These are phyloP conservation scores for Chenopodium quinoa DNA, from an alignment of 148 eudicot genomes.

Conservation along the genomic window DNA sequence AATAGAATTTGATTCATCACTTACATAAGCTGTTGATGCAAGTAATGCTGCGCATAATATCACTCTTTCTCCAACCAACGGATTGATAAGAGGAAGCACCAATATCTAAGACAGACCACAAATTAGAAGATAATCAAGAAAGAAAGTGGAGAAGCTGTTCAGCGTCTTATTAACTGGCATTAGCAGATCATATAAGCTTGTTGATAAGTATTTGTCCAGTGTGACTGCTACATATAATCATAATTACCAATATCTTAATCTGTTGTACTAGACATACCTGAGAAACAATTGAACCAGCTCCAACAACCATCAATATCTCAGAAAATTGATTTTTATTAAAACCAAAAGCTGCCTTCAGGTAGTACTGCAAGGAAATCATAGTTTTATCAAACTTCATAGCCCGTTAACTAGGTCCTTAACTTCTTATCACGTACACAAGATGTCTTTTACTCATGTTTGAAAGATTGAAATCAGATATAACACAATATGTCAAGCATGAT, in stretches of 20 bases:
- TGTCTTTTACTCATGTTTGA: background rate
- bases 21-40: constrained; percentile 75
- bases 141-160: background rate
- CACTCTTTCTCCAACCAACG: constrained; percentile 76
- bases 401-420: background rate
- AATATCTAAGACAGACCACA: constrained; percentile 43
- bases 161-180: background rate
- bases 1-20: constrained; percentile 18
- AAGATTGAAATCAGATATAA: background rate
- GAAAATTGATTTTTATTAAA: constrained; percentile 83
- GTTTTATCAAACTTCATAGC: background rate
- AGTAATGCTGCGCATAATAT: constrained; percentile 65
- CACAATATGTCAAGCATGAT: background rate
- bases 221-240: background rate
- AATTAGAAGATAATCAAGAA: background rate
- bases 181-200: background rate
- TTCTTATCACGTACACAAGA: background rate
- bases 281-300: constrained; percentile 80
- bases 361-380: constrained; percentile 51
- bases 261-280: constrained; percentile 48
- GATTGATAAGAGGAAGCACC: constrained; percentile 77
- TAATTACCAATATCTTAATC: background rate
- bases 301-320: constrained; percentile 77
- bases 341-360: constrained; percentile 83
- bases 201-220: background rate